Conservation (phyloP, 495 filamentous ascomycete species). For the Neurospora sp. region DNA sequence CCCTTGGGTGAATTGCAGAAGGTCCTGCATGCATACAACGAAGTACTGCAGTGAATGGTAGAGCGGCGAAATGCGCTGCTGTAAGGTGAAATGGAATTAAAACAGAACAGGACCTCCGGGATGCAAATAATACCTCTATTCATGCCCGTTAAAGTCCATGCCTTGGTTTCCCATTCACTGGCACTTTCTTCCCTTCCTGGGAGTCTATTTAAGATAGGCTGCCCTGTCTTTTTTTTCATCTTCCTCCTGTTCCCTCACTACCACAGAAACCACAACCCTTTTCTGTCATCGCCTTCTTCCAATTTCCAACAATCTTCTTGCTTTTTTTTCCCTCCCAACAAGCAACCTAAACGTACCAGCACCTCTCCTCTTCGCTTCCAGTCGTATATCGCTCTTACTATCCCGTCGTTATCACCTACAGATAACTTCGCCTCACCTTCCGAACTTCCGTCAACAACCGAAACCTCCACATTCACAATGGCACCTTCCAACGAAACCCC, state of each 20-base stretch:
- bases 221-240: no score
- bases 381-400: background rate
- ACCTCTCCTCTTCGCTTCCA: background rate
- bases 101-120: background rate
- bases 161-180: no score
- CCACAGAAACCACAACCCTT: background rate
- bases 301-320: background rate
- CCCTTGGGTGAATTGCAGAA: background rate
- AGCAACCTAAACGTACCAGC: background rate
- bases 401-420: background rate
- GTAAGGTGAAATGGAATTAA: background rate
- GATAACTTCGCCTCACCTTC: background rate
- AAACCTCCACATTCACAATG: background rate
- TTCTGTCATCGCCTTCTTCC: background rate
- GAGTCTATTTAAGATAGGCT: no score
- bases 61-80: background rate
- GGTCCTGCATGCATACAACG: background rate
- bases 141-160: background rate
- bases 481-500: background rate
- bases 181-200: no score
- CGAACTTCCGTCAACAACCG: background rate
- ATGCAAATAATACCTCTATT: background rate
- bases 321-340: fast-evolving
- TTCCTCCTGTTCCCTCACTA: background rate
- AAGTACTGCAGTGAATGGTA: background rate